Conservation (phyloP, 495 filamentous ascomycete species). For the Aspergillus heteromorphus region DNA sequence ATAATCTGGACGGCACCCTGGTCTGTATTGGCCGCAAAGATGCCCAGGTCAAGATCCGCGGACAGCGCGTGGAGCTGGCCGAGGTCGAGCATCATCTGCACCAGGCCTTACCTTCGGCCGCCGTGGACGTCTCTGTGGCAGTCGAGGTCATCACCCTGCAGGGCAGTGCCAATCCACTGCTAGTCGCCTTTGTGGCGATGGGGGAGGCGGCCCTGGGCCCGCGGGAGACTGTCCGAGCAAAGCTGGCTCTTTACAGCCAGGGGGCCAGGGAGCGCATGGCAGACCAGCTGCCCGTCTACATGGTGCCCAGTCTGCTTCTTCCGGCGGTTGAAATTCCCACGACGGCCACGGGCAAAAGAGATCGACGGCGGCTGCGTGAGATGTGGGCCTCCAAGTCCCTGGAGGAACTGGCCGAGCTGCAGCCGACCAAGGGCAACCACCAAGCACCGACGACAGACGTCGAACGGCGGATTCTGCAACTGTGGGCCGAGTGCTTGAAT, state of each 20-base stretch:
- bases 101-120: too few species aligned
- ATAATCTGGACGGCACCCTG: conserved; percentile 19
- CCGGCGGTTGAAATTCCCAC: conserved; percentile 29
- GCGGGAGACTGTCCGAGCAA: too few species aligned
- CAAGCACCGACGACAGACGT: not conserved
- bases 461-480: not conserved
- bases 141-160: not conserved
- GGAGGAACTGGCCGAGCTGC: not conserved
- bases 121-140: too few species aligned
- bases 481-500: conserved; percentile 17
- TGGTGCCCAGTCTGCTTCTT: conserved; percentile 36
- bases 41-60: conserved; percentile 37
- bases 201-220: too few species aligned
- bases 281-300: conserved; percentile 29
- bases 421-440: not conserved
- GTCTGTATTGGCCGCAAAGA: conserved; percentile 29
- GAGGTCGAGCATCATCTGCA: conserved; percentile 31
- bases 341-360: conserved; percentile 30
- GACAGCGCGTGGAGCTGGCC: conserved; percentile 39
- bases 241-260: too few species aligned
- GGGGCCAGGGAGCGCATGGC: not conserved
- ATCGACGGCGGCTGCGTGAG: conserved; percentile 20
- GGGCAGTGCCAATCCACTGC: not conserved
- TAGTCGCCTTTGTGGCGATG: not conserved
- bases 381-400: not conserved